Conservation (phyloP, 23 red algal genomes). For the Agarophyton chilense region DNA sequence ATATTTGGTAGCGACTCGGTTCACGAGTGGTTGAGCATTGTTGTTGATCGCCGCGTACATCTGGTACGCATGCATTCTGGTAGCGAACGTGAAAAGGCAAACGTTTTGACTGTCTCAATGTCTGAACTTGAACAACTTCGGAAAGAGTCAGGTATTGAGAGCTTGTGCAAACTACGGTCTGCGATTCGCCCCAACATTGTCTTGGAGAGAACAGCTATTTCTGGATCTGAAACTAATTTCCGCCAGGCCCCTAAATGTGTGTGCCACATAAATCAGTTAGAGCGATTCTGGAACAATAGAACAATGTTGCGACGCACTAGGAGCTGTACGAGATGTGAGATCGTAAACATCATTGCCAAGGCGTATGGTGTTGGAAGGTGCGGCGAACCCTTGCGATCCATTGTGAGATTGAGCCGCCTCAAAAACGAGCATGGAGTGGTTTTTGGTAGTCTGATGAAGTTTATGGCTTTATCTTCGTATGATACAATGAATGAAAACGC, state of each 20-base stretch:
- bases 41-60: constrained; percentile 18
- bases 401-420: constrained; percentile 16
- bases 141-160: not conserved
- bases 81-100: not conserved
- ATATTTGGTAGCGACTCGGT: not conserved
- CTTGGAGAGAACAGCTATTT: not conserved
- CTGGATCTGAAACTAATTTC: no score
- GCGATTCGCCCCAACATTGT: constrained; percentile 45
- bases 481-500: not conserved
- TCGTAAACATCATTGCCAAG: constrained; percentile 42
- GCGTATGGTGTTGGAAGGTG: not conserved
- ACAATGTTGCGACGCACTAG: constrained; percentile 4
- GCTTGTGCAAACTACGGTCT: not conserved
- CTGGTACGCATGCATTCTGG: not conserved
- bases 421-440: constrained; percentile 20
- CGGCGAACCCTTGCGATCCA: constrained; percentile 37
- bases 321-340: constrained; percentile 32
- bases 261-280: not conserved
- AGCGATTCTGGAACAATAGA: constrained; percentile 4
- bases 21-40: constrained; percentile 4
- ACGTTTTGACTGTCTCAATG: constrained; percentile 25
- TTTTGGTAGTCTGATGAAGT: constrained; percentile 18
- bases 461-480: not conserved
- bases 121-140: constrained; percentile 19
- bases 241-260: not conserved